phyloP scores from a whole-genome alignment of 495 filamentous ascomycete species.

The Oidiodendron maius region DNA sequence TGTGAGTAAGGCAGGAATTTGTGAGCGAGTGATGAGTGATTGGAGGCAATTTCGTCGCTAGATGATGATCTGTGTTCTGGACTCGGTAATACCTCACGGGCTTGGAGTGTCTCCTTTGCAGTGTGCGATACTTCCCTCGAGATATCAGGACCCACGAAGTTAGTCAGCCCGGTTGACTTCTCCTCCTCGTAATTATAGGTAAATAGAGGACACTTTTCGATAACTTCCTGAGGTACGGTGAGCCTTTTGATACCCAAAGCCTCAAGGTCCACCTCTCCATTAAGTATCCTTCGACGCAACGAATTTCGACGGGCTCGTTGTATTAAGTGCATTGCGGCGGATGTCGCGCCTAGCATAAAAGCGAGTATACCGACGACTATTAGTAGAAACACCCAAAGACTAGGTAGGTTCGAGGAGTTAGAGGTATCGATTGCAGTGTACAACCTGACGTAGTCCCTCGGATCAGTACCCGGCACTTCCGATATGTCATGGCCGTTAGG shows the following conservation, averaged over 20 bases:
- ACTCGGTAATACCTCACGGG: conserved; percentile 6
- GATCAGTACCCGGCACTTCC: conserved; percentile 54
- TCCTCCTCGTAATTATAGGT: conserved; percentile 45
- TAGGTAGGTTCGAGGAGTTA: conserved; percentile 44
- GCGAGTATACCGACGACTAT: conserved; percentile 66
- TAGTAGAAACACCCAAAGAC: conserved; percentile 79
- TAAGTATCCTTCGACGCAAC: conserved; percentile 61
- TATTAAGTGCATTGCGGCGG: conserved; percentile 65
- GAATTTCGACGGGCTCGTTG: conserved; percentile 58
- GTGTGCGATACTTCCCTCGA: background rate
- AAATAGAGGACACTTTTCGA: conserved; percentile 69
- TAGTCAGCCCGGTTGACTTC: conserved; percentile 14
- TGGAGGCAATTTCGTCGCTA: conserved; percentile 2
- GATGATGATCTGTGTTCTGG: conserved; percentile 11
- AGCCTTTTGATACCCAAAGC: conserved; percentile 69
- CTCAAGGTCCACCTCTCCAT: conserved; percentile 77
- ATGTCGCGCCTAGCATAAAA: conserved; percentile 55
- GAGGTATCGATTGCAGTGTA: conserved; percentile 40
- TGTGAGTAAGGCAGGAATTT: conserved; percentile 49
- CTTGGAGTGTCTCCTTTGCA: background rate
- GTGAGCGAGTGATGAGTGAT: conserved; percentile 10
- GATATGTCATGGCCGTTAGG: conserved; percentile 51
- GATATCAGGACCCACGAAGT: background rate
- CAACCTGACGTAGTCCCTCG: conserved; percentile 46
- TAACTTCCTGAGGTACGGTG: conserved; percentile 59